Base-by-base conservation (phyloP, 306 rosid genomes). In the Vicia villosa region DNA sequence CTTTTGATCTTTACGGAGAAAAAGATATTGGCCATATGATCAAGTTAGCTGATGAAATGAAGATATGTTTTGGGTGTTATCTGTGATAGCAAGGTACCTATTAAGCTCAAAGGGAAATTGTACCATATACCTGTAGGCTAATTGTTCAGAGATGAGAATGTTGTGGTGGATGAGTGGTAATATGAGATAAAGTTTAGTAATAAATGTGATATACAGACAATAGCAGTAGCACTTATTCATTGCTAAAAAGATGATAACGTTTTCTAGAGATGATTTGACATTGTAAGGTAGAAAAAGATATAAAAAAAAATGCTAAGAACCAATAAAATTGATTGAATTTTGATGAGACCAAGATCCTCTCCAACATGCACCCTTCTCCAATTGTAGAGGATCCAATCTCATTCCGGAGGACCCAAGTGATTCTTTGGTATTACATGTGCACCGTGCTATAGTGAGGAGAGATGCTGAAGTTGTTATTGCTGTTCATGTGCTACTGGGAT, bases 51-150 rank as follows among this genome's bases (percentile, higher is more conserved):
- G 30, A 36, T 60, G 47, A 60, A 60, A 60, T 36, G 47, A 7
- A 60, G 40, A 60, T 60, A 10, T 60, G 43, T 58, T 32, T 42
- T 13, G 42, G 42, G 13, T 58, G 42, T 58, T 57, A 11, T 57
- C 30, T 8, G 22, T 58, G 32, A 21, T 52, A 10, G 34, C 21
- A 52, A 52, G 34, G 15, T 52, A 22, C 34, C 36, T 54, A 54
- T 54, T 54, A 22, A 12, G 36, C 36, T 54, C 24, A 11, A 20
- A 20, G 60, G 32, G 10, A 51, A 51, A 19, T 52, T 52, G 10
- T 4, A 52, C 34, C 12, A n/a, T n/a, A n/a, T n/a, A n/a, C n/a
- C n/a, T n/a, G n/a, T n/a, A n/a, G n/a, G n/a, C n/a, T 8, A 17
- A 17, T 1, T 7, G 56, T 56, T 16, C 22, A 7, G 42, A 7